Percentiles rank a stretch among this genome's conserved stretches.
Conservation (phyloP, 1,284 basidiomycete species). For the Hypsizygus ulmarius region DNA sequence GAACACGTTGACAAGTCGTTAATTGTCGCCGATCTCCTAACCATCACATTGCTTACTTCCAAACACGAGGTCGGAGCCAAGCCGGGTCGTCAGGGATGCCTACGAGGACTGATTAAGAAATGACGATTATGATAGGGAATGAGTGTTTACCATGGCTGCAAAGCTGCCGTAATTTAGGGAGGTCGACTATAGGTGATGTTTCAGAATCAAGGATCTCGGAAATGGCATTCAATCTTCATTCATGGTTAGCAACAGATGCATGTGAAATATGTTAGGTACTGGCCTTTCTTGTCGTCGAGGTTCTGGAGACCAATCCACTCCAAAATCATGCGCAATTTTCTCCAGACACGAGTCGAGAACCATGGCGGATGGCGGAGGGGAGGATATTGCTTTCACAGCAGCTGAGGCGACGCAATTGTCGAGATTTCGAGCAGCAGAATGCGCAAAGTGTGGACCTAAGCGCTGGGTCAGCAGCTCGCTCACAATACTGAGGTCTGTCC, state of each 20-base stretch:
- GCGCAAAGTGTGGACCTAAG: slow-evolving; percentile 56
- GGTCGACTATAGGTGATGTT: slow-evolving; percentile 52
- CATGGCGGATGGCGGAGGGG: slow-evolving; percentile 51
- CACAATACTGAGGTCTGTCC: slow-evolving; percentile 54
- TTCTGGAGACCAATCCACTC: slow-evolving; percentile 62
- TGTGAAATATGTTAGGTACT: slow-evolving; percentile 22
- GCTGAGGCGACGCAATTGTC: slow-evolving; percentile 55
- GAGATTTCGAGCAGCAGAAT: slow-evolving; percentile 48
- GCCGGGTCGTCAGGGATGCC: slow-evolving; percentile 69
- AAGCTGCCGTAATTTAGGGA: slow-evolving; percentile 49
- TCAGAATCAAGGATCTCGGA: slow-evolving; percentile 58
- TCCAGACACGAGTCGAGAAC: slow-evolving; percentile 55
- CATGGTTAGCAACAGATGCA: slow-evolving; percentile 11
- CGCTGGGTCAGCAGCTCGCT: slow-evolving; percentile 53
- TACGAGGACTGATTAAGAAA: slow-evolving; percentile 26
- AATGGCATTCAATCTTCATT: slow-evolving; percentile 46
- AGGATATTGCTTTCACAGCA: slow-evolving; percentile 50
- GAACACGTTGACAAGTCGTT: slow-evolving; percentile 6
- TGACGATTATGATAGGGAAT: neutral
- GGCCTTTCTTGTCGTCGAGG: slow-evolving; percentile 61
- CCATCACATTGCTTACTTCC: slow-evolving; percentile 52
- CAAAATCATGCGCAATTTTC: slow-evolving; percentile 50
- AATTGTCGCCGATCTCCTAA: slow-evolving; percentile 6
- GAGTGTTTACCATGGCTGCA: slow-evolving; percentile 53
- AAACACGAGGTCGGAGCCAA: slow-evolving; percentile 70